Base-by-base conservation (phyloP, 129 eudicot species). In the Ambrosia trifida region DNA sequence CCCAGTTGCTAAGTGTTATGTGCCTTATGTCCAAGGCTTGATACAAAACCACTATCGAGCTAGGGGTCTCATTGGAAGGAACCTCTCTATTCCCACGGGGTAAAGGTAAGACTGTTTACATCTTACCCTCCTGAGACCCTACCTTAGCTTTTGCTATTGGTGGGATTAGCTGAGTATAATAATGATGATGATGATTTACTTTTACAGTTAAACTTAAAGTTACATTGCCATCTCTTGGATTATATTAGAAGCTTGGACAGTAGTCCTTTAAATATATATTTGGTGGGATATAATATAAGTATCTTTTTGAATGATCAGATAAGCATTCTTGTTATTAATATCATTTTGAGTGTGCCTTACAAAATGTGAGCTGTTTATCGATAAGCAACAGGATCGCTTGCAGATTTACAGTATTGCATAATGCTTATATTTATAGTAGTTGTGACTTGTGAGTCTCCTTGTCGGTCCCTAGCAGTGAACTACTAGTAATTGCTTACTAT, bases 311-410 rank as follows among this genome's bases (percentile, higher is more conserved):
- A 9, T 54, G 62, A 24, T 54, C 35, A 46, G 11, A 12, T 12
- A 9, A 54, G 17, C 31, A 8, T 17, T 53, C 30, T 17, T 53
- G 19, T 17, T 51, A 53, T 53, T 18, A 24, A 3, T 57, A 57
- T 57, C 8, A 57, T 28, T 4, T 3, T 28, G 38, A 30, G 36
- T 3, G 38, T 4, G 1, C 36, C 63, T 28, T 57, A 60, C 12
- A 13, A 60, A 10, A 31, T 32, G 45, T 14, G 20, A 33, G 44
- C 45, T 60, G 33, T 60, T 32, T 14, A 11, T 13, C 32, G 12
- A 7, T 14, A 60, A 60, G 44, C 66, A 60, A 6, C 44, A 60
- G 13, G 66, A 32, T 60, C 20, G 35, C 66, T n/a, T 33, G 45
- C 44, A 60, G 19, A 33, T 60, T 33, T 10, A 31, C 31, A 11